These are phyloP conservation scores for Asterella californica DNA, from an alignment of 225 moss, liverwort and hornwort genomes.

Conservation along the genomic window DNA sequence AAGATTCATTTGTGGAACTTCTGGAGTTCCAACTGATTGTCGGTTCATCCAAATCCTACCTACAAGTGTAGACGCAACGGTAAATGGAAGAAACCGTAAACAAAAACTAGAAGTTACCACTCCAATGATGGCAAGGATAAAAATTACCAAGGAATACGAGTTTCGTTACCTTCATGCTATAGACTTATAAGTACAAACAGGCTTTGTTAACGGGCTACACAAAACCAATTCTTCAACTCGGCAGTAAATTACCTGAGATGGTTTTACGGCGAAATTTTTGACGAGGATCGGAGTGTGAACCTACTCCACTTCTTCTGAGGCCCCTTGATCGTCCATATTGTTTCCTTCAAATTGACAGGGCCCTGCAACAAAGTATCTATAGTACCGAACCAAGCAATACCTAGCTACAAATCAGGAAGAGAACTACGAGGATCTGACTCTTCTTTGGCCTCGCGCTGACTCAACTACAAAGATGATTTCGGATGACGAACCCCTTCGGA, in stretches of 20 bases:
- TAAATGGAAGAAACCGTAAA: too few relatives aligned
- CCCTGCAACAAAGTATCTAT: background rate
- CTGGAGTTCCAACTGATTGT: too few relatives aligned
- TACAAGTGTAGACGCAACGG: too few relatives aligned
- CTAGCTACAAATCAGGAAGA: background rate
- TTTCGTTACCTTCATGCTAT: background rate
- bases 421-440: background rate
- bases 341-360: background rate
- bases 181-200: too few relatives aligned
- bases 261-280: background rate
- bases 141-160: too few relatives aligned
- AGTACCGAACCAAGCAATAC: background rate
- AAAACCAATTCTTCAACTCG: background rate
- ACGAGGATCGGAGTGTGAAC: background rate
- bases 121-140: too few relatives aligned
- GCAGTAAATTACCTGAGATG: background rate
- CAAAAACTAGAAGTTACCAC: too few relatives aligned
- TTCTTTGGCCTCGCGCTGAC: background rate
- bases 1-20: too few relatives aligned
- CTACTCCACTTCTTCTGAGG: background rate
- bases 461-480: conserved; percentile 57
- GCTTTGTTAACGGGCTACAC: background rate
- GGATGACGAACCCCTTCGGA: conserved; percentile 72
- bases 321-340: background rate
- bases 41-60: too few relatives aligned